These are phyloP conservation scores for Mortierella sp. DNA, from an alignment of 371 early-diverging fungal species.

Conservation along the genomic window DNA sequence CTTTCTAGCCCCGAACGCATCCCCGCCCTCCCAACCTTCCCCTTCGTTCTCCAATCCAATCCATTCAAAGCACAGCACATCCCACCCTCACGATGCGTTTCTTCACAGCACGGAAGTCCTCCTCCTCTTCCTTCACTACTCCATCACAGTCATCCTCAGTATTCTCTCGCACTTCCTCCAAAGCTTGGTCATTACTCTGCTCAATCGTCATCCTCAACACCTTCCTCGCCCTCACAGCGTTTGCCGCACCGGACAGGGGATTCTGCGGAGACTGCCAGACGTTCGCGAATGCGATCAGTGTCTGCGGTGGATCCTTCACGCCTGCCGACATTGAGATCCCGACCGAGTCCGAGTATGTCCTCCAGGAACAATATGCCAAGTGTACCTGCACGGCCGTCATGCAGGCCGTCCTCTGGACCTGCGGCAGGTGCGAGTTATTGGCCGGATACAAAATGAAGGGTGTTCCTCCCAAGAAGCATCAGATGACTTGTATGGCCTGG, in stretches of 20 bases:
- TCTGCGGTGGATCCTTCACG: constrained; percentile 40
- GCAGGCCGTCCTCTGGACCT: constrained; percentile 47
- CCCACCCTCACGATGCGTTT: neutral
- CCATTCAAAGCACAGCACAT: neutral
- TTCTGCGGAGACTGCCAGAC: constrained; percentile 56
- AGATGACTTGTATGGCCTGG: constrained; percentile 36
- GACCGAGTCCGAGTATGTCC: constrained; percentile 30
- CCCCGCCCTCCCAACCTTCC: neutral
- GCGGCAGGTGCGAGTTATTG: constrained; percentile 33
- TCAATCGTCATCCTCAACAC: constrained; percentile 19
- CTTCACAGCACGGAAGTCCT: neutral
- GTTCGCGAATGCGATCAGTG: constrained; percentile 33
- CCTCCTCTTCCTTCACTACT: neutral
- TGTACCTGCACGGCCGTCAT: constrained; percentile 38
- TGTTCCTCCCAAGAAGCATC: constrained; percentile 43
- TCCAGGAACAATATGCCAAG: constrained; percentile 28
- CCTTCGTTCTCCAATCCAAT: neutral
- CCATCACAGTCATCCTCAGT: neutral
- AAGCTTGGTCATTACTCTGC: constrained; percentile 30
- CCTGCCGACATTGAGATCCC: constrained; percentile 28
- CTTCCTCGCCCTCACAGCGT: constrained; percentile 18
- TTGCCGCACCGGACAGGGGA: constrained; percentile 26
- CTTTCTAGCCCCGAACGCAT: too few relatives aligned
- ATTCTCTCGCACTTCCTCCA: constrained; percentile 1
- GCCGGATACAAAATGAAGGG: constrained; percentile 25